phyloP scores from a whole-genome alignment of 495 filamentous ascomycete species.

The Xylaria nigripes region DNA sequence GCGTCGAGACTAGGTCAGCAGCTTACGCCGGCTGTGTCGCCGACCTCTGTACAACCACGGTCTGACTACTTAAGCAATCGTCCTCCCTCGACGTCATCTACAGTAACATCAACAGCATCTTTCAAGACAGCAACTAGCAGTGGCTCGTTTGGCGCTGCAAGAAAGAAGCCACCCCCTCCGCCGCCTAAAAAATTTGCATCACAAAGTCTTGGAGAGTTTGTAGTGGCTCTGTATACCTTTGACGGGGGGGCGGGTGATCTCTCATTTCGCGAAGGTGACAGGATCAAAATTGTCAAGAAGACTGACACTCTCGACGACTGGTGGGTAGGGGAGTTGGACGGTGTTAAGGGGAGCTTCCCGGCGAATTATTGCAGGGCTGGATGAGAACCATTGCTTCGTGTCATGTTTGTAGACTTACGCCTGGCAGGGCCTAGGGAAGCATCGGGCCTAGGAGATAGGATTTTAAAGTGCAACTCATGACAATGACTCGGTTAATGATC shows the following conservation, averaged over 20 bases:
- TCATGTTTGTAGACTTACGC: not conserved
- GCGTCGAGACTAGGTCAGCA: conserved; percentile 33
- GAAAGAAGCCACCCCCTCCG: conserved; percentile 56
- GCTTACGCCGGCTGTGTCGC: conserved; percentile 17
- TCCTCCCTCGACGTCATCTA: conserved; percentile 30
- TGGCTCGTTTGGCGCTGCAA: conserved; percentile 25
- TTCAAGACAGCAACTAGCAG: conserved; percentile 20
- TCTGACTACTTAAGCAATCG: conserved; percentile 47
- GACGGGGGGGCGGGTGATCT: conserved; percentile 68
- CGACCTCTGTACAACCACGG: conserved; percentile 21
- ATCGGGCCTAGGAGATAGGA: not conserved
- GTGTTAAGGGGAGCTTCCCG: conserved; percentile 70
- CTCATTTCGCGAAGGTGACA: conserved; percentile 73
- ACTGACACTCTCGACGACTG: conserved; percentile 85
- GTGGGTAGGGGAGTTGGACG: conserved; percentile 86
- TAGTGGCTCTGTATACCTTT: conserved; percentile 77
- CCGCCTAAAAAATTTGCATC: conserved; percentile 46
- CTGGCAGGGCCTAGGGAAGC: not conserved
- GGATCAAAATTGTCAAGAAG: conserved; percentile 74
- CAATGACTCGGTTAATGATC: no score
- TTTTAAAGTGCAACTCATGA: not conserved
- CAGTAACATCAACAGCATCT: conserved; percentile 28
- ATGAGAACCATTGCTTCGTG: not conserved
- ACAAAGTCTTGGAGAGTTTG: conserved; percentile 49
- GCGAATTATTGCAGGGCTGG: conserved; percentile 69